Evolutionary conservation across 2,329 filamentous ascomycete species (phyloP).

Genomic region (Dendryphion nanum): DNA sequence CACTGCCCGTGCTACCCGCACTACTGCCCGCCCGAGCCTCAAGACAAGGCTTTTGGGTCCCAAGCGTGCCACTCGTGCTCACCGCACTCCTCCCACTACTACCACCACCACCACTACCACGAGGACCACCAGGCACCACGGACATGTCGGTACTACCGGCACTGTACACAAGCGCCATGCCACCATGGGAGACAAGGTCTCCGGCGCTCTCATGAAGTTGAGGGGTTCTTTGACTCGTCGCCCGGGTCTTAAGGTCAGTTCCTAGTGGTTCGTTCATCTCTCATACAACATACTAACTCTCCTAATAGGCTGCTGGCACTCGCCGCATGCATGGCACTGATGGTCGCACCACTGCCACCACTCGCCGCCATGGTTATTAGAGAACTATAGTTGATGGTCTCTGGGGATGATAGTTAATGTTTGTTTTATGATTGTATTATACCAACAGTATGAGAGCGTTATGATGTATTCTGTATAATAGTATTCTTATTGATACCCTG

Average conservation of each 20-base stretch:
- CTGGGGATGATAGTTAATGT: neutral
- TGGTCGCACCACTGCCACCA: conserved; percentile 53
- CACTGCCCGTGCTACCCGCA: conserved; percentile 31
- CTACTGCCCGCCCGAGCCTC: conserved; percentile 49
- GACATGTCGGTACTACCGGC: conserved; percentile 23
- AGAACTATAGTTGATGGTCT: neutral
- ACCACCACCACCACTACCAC: conserved; percentile 41
- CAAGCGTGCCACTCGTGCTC: conserved; percentile 37
- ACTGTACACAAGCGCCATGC: conserved; percentile 68
- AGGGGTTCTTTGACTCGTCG: conserved; percentile 67
- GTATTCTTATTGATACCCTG: conserved; percentile 11
- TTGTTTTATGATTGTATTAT: too few species aligned
- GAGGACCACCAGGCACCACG: conserved; percentile 43
- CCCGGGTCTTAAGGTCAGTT: conserved; percentile 66
- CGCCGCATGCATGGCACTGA: conserved; percentile 43
- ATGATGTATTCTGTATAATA: conserved; percentile 7
- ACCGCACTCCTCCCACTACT: conserved; percentile 39
- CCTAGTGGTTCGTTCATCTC: neutral
- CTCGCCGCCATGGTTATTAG: neutral
- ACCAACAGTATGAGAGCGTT: conserved; percentile 3
- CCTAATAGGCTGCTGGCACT: conserved; percentile 45
- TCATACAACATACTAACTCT: conserved; percentile 5
- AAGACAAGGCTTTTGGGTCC: conserved; percentile 54
- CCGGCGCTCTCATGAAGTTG: conserved; percentile 71
- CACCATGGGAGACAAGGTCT: conserved; percentile 73